Conservation (phyloP, 345 rosid species). For the Eutrema yunnanense region DNA sequence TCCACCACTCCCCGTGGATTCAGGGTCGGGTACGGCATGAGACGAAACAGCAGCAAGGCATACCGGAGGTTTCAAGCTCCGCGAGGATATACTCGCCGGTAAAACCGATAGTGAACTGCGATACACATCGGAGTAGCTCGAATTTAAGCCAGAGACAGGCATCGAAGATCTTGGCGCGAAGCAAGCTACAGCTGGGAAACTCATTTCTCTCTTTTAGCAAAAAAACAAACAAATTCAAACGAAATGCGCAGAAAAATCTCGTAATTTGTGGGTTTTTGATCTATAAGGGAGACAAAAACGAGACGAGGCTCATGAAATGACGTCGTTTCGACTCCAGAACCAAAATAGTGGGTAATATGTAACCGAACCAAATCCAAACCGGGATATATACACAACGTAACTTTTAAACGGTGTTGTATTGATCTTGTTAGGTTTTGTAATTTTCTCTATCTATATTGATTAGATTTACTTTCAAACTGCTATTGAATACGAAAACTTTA, state of each 20-base stretch:
- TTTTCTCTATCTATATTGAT: too few relatives aligned
- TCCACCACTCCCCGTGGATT: conserved; percentile 19
- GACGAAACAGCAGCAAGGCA: conserved; percentile 39
- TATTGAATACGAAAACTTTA: too few relatives aligned
- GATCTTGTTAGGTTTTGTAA: too few relatives aligned
- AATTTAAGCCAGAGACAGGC: neutral
- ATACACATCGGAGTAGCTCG: neutral
- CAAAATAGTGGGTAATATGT: neutral
- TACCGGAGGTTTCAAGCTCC: conserved; percentile 11
- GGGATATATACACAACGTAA: neutral
- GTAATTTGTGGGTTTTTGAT: neutral
- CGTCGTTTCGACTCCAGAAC: neutral
- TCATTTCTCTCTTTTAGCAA: neutral
- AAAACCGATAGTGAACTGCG: neutral
- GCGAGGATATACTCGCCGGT: neutral
- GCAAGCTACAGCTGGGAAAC: conserved; percentile 4
- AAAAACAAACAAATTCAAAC: neutral
- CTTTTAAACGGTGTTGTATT: too few relatives aligned
- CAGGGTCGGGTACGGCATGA: conserved; percentile 37
- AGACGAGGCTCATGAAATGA: neutral
- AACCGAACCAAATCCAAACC: neutral
- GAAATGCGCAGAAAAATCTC: neutral
- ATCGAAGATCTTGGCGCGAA: conserved; percentile 22
- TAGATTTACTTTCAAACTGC: neutral
- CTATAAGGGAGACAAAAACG: neutral